phyloP scores from a whole-genome alignment of 2,329 filamentous ascomycete species.

The Aureobasidium uvarum region DNA sequence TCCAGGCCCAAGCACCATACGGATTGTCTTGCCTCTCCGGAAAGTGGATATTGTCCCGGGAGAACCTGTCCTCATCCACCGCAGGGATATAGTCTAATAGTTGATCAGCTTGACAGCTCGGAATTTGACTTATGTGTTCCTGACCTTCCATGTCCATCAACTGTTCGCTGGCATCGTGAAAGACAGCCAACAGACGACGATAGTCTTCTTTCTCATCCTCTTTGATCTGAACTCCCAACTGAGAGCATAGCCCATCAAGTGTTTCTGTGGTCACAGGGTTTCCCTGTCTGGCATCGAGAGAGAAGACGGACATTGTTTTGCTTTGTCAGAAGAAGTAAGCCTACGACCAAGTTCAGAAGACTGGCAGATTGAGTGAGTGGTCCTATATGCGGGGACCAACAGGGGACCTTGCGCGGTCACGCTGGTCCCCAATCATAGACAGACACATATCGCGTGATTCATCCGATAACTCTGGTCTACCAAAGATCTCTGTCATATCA shows the following conservation, averaged over 20 bases:
- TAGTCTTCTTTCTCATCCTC: constrained; percentile 43
- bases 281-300: constrained; percentile 36
- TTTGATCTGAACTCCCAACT: constrained; percentile 39
- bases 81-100: constrained; percentile 37
- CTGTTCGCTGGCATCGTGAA: constrained; percentile 42
- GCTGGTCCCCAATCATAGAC: neutral
- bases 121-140: neutral
- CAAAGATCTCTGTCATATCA: neutral
- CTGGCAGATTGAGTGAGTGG: no score
- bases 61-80: constrained; percentile 39
- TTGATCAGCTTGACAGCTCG: neutral
- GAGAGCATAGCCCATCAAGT: constrained; percentile 38
- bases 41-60: constrained; percentile 40
- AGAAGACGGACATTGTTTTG: constrained; percentile 42
- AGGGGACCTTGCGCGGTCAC: neutral
- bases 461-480: neutral
- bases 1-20: constrained; percentile 48
- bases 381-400: neutral
- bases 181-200: constrained; percentile 40
- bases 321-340: neutral
- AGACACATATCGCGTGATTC: neutral
- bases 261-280: constrained; percentile 40
- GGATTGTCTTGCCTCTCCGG: constrained; percentile 39
- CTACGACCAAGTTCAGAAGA: neutral
- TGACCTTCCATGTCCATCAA: constrained; percentile 40